Evolutionary conservation across 1,139 yeast species (phyloP).

Genomic region (Saccharomyces hybrid): DNA sequence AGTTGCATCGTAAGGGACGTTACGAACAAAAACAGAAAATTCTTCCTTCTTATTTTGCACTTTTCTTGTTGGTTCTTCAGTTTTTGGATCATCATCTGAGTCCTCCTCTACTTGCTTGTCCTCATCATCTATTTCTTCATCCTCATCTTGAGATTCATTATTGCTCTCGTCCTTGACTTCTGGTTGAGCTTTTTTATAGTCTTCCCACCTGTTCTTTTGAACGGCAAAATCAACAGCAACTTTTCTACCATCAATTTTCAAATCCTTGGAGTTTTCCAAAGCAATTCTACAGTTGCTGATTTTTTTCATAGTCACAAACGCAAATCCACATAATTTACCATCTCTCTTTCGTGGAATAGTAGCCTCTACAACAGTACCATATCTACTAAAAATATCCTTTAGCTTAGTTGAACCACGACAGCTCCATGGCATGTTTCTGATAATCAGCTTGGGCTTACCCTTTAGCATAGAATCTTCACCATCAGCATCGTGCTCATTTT

Average conservation of each 20-base stretch:
- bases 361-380: conserved; percentile 85
- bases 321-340: conserved; percentile 92
- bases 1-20: conserved; percentile 92
- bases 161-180: conserved; percentile 34
- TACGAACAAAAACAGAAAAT: conserved; percentile 73
- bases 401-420: conserved; percentile 70
- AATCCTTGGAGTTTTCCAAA: conserved; percentile 60
- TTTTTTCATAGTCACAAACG: conserved; percentile 85
- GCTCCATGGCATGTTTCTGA: conserved; percentile 95
- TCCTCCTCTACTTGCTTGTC: conserved; percentile 34
- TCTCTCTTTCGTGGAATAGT: conserved; percentile 82
- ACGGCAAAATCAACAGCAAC: conserved; percentile 94
- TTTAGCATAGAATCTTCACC: conserved; percentile 43
- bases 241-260: conserved; percentile 82
- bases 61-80: conserved; percentile 33
- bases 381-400: conserved; percentile 62
- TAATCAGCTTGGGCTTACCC: conserved; percentile 75
- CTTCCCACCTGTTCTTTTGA: conserved; percentile 77
- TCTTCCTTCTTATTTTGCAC: conserved; percentile 57
- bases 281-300: conserved; percentile 74
- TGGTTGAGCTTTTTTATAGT: conserved; percentile 37
- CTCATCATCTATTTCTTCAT: conserved; percentile 32
- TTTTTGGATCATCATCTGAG: conserved; percentile 34
- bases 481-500: conserved; percentile 19
- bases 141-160: conserved; percentile 33